Evolutionary conservation across 306 rosid genomes (phyloP).

Genomic region (Mimosa pudica): DNA sequence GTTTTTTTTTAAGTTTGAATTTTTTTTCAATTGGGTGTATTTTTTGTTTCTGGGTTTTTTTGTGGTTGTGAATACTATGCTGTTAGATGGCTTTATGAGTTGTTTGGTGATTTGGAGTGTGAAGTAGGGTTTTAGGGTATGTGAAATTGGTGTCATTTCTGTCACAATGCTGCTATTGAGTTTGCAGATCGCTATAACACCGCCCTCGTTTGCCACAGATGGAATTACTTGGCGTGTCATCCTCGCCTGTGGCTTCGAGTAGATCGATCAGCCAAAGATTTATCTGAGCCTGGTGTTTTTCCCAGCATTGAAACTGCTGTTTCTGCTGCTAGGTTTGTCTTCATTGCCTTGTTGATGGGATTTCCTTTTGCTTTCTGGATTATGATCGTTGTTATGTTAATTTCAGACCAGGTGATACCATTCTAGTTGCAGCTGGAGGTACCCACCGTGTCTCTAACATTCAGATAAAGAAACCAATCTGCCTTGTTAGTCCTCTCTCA

Average conservation of each 20-base stretch:
- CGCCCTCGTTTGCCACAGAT: constrained; percentile 99
- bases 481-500: constrained; percentile 67
- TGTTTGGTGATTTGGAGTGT: constrained; percentile 5
- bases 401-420: constrained; percentile 91
- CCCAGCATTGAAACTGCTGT: constrained; percentile 84
- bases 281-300: constrained; percentile 76
- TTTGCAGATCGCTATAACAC: constrained; percentile 99
- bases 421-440: constrained; percentile 90
- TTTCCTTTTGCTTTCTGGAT: constrained; percentile 10
- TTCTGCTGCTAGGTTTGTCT: constrained; percentile 77
- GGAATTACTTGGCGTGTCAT: constrained; percentile 93
- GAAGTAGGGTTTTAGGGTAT: constrained; percentile 6
- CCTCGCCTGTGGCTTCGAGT: constrained; percentile 96
- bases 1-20: constrained; percentile 23
- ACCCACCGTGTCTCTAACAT: constrained; percentile 73
- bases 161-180: constrained; percentile 77
- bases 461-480: constrained; percentile 83
- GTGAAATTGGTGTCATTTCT: constrained; percentile 36
- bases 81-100: not conserved
- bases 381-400: constrained; percentile 24
- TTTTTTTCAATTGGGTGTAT: constrained; percentile 11
- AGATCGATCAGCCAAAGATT: constrained; percentile 71
- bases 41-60: constrained; percentile 15
- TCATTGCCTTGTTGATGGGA: constrained; percentile 1
- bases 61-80: not conserved